A percentile compares a stretch with the other conserved stretches of the same genome.
Evolutionary conservation across 148 eudicot genomes (phyloP).

Genomic region (Fallopia convolvulus): DNA sequence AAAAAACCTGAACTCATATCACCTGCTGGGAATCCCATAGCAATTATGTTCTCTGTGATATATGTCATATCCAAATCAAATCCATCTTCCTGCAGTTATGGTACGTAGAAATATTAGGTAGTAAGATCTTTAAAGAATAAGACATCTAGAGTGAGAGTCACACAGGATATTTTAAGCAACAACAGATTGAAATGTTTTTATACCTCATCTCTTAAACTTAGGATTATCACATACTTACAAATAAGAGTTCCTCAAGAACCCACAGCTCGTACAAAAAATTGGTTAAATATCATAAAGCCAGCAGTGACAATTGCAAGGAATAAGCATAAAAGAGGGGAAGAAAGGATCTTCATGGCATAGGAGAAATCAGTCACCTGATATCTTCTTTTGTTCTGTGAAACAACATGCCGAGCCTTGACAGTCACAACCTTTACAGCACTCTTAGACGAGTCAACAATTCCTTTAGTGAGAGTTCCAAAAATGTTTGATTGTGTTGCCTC

Average conservation of each 20-base stretch:
- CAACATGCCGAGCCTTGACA: slow-evolving; percentile 97
- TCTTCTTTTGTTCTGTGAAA: slow-evolving; percentile 95
- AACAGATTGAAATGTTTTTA: neutral
- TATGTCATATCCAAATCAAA: slow-evolving; percentile 97
- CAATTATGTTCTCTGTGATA: slow-evolving; percentile 92
- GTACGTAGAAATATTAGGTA: neutral
- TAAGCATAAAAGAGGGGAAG: neutral
- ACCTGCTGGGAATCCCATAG: slow-evolving; percentile 99
- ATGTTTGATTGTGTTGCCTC: slow-evolving; percentile 57
- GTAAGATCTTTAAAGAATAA: neutral
- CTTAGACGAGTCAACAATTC: slow-evolving; percentile 82
- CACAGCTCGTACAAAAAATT: neutral
- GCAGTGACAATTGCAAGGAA: neutral
- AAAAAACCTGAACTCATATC: slow-evolving; percentile 96
- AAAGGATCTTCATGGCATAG: neutral
- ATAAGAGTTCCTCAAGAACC: neutral
- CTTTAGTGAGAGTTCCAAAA: slow-evolving; percentile 72
- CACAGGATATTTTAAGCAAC: neutral
- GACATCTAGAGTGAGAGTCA: neutral
- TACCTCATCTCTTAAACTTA: neutral
- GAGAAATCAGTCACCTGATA: slow-evolving; percentile 58
- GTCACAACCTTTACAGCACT: slow-evolving; percentile 90
- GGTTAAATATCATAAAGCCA: neutral
- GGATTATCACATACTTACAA: neutral
- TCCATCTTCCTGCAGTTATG: slow-evolving; percentile 65